Evolutionary conservation across 2,329 filamentous ascomycete species (phyloP), one percentile per base, ranked within the genome.

Genomic region (Metarhizium humberi): DNA sequence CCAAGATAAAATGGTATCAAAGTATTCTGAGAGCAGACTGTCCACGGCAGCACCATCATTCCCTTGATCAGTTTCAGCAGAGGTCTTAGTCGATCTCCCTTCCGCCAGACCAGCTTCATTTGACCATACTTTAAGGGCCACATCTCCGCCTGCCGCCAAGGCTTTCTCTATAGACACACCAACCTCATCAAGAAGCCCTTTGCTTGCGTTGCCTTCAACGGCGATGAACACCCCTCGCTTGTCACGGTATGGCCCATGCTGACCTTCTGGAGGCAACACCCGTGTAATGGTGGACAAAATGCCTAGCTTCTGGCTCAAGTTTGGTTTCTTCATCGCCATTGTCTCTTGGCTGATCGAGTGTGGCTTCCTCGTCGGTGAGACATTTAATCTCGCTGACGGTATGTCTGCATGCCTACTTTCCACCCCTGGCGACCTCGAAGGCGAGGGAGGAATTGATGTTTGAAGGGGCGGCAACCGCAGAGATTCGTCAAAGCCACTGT

Each of bases 211-310:
- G 1, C 92, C 92, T 69, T 97, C 92, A 32, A 97, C 75, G 0
- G 89, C 87, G 58, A 97, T 85, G 42, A 96, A 80, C 0, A 88
- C 82, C 0, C 92, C 92, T n/a, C 91, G 81, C 6, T 75, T 73
- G 61, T 75, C 71, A 57, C 70, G 66, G 2, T 59, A 58, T 3
- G 64, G 60, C 4, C 62, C 63, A 6, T 64, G 66, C 3, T 69
- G 67, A 5, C 67, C 64, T 1, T 72, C 64, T 16, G 72, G 62
- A 6, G 73, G 71, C 14, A 89, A 74, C 0, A 88, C 84, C 29
- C 86, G 88, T 49, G 87, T 87, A 60, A 96, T 90, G 58, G 84
- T 85, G 16, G 83, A 78, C 38, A 97, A 76, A 2, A 92, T 79
- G 51, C 84, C 83, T 62, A 96, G 81, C 69, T 95, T 96, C 60